These are phyloP conservation scores for Arachnopeziza araneosa DNA, from an alignment of 2,329 filamentous ascomycete species.

Conservation along the genomic window DNA sequence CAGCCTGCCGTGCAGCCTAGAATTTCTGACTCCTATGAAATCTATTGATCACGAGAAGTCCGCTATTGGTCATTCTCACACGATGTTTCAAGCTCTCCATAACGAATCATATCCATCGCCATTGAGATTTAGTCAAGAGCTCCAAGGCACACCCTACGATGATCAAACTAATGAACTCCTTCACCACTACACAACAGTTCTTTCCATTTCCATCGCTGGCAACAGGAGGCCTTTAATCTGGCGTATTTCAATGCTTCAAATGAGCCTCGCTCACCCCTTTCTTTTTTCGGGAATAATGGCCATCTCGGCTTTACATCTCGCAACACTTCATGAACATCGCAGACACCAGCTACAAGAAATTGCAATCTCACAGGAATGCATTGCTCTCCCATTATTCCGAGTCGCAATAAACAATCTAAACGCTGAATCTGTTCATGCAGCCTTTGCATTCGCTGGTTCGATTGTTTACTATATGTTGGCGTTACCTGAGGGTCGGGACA, in stretches of 20 bases:
- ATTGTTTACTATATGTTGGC: conserved; percentile 16
- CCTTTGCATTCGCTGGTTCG: conserved; percentile 14
- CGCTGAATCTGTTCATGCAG: conserved; percentile 5
- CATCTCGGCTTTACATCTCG: not conserved
- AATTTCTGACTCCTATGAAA: conserved; percentile 10
- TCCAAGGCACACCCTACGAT: not conserved
- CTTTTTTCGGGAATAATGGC: not conserved
- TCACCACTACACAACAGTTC: not conserved
- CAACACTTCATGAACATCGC: not conserved
- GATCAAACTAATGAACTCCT: not conserved
- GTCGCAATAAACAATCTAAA: not conserved
- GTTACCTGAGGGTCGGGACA: not conserved
- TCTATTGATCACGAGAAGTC: not conserved
- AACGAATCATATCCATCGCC: not conserved
- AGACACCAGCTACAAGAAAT: conserved; percentile 3
- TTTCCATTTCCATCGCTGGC: not conserved
- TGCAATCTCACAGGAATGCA: conserved; percentile 5
- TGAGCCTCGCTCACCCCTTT: not conserved
- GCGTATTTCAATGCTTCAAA: not conserved
- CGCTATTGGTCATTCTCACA: not conserved
- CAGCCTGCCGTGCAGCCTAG: conserved; percentile 12
- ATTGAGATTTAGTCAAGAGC: not conserved
- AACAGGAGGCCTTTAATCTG: not conserved
- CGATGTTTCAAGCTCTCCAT: not conserved
- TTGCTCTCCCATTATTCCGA: conserved; percentile 11